Base-by-base conservation (phyloP, 106 monocot genomes). In the Apostasia ramifera region DNA sequence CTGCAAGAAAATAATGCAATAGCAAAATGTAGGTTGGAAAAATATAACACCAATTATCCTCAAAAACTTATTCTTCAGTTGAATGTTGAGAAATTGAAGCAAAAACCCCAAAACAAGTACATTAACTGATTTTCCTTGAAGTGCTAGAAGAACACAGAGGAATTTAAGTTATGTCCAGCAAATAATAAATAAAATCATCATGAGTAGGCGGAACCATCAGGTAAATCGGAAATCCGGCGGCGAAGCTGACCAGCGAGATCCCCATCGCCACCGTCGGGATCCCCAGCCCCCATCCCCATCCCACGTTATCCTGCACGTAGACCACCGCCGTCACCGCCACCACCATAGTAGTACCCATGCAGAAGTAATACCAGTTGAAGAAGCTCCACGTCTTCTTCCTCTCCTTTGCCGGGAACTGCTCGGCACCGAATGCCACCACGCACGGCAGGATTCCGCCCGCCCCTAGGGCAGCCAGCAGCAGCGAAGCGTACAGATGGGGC, bases 351-450 rank as follows among this genome's bases (percentile, higher is more conserved):
- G 68, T 49, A 2, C 84, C 84, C 76, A 85, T 82, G 74, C 76
- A 70, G 70, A 82, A 89, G 75, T 84, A 89, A 69, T 82, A 89
- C 81, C 84, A 78, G 73, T 85, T 89, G 77, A 85, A 89, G 77
- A 82, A 89, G 57, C 70, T 82, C 84, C 82, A 79, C 47, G 76
- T 82, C 47, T 48, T 63, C 68, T 65, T 76, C 76, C 73, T 70
- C 43, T 69, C 71, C 1, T 81, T 41, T 61, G 79, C 81, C 47
- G 85, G 82, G 59, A 89, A 82, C 69, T 88, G 88, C 58, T 88
- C 88, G 0, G 88, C 88, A 1, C 88, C 88, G 50, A 88, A 88
- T 5, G 88, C 82, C 48, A 84, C 81, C 13, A 85, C 75, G 72
- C 89, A 89, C 8, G 89, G 82, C 61, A 79, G 55, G 74, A 80